phyloP scores from a whole-genome alignment of 305 asterid species.

The Fraxinus sp. region DNA sequence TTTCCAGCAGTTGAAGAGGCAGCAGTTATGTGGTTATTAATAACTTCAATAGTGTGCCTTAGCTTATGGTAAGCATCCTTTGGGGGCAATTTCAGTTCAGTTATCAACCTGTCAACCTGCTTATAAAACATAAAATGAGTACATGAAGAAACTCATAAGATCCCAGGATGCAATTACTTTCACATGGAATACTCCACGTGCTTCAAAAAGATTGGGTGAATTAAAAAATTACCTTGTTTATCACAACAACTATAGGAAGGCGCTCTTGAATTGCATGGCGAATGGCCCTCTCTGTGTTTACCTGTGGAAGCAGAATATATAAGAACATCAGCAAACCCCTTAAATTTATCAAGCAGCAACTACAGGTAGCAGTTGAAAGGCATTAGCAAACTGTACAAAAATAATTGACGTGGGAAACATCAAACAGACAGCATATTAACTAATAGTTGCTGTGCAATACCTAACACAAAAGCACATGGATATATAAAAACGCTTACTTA shows the following conservation, averaged over 20 bases:
- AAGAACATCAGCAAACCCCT: background rate
- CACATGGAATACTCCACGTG: background rate
- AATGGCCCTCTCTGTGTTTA: constrained; percentile 93
- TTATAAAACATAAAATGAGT: constrained; percentile 17
- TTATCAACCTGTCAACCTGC: constrained; percentile 86
- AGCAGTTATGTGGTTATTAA: constrained; percentile 81
- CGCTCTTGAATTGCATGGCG: constrained; percentile 95
- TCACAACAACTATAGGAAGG: constrained; percentile 82
- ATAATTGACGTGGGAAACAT: background rate
- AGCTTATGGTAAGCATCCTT: constrained; percentile 96
- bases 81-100: constrained; percentile 94
- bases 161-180: background rate
- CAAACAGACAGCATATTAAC: background rate
- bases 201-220: constrained; percentile 3
- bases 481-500: background rate
- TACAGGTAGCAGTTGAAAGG: background rate
- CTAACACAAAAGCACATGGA: background rate
- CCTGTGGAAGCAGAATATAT: constrained; percentile 43
- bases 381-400: background rate
- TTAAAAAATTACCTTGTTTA: constrained; percentile 72
- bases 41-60: constrained; percentile 81
- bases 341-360: background rate
- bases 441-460: background rate
- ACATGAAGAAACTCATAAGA: background rate
- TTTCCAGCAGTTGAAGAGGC: constrained; percentile 89